Evolutionary conservation across 2,329 filamentous ascomycete genomes (phyloP), one percentile per base, ranked within the genome.

Genomic region (Aurifilum marmelostoma): DNA sequence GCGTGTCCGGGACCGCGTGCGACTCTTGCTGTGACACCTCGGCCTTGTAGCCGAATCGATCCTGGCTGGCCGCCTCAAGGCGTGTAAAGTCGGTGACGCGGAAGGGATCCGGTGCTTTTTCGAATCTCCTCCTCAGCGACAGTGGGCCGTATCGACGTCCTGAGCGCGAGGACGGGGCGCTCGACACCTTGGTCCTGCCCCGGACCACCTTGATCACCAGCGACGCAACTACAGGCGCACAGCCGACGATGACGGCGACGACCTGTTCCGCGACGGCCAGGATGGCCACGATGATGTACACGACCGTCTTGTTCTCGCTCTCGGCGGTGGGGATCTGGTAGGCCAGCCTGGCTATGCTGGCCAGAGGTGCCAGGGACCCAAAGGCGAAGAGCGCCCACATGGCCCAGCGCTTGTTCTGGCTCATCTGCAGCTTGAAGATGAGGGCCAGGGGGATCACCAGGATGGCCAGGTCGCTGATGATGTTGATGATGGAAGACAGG

Each of bases 351-450:
- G 74, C 72, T 16, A 76, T 67, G 67, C 75, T 75, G 47, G 72
- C 72, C 12, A 76, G 39, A 0, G 73, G 72, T n/a, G 75, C 74
- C 64, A 78, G 68, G 24, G 76, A 71, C 1, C 77, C 76, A 29
- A 79, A 74, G 16, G 73, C 73, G 41, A 79, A 75, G 27, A 79
- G 69, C 12, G 72, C 69, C 69, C 74, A 75, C 3, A 79, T 74
- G 11, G 74, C 75, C 66, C 73, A 73, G 64, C 78, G 79, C 52
- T 74, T 74, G 37, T 67, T 72, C n/a, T 66, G 59, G 16, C 72
- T 73, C 66, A 75, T 75, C 18, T 77, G 73, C 11, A 79, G 71
- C 34, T 74, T 73, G 63, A 73, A 71, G n/a, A 79, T 72, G 6
- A 75, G 75, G 12, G 74, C 73, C 24, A 76, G 73, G 1, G 77